phyloP scores from a whole-genome alignment of 805 yeast species.

The Kluyveromyces starmeri region DNA sequence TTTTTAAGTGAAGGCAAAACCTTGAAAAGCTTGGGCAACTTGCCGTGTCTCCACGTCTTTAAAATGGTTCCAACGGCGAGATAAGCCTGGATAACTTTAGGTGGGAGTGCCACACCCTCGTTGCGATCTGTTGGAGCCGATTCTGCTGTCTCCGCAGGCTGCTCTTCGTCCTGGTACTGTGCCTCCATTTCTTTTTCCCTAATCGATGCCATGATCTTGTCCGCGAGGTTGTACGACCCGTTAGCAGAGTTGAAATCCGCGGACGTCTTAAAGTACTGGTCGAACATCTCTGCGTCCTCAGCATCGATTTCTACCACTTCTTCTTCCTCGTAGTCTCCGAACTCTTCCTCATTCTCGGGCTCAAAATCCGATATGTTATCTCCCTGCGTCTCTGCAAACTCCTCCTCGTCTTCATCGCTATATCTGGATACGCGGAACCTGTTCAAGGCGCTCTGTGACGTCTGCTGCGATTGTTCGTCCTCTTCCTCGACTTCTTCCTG shows the following conservation, averaged over 20 bases:
- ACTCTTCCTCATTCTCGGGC: slow-evolving; percentile 35
- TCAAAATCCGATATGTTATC: slow-evolving; percentile 45
- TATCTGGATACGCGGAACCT: slow-evolving; percentile 28
- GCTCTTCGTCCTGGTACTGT: slow-evolving; percentile 9
- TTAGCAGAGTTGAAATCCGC: slow-evolving; percentile 30
- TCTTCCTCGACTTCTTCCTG: slow-evolving; percentile 82
- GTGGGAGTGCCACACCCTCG: slow-evolving; percentile 84
- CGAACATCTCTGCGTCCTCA: slow-evolving; percentile 77
- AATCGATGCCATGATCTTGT: slow-evolving; percentile 85
- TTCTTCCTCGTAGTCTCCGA: slow-evolving; percentile 42
- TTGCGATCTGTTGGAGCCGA: slow-evolving; percentile 32
- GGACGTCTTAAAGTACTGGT: slow-evolving; percentile 52
- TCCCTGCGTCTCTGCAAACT: slow-evolving; percentile 33
- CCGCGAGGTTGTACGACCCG: slow-evolving; percentile 68
- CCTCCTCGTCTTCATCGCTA: slow-evolving; percentile 47
- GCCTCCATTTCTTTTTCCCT: slow-evolving; percentile 53
- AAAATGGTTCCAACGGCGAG: slow-evolving; percentile 83
- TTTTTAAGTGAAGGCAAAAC: slow-evolving; percentile 86
- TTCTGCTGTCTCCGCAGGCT: slow-evolving; percentile 18
- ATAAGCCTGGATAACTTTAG: slow-evolving; percentile 92
- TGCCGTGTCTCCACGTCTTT: slow-evolving; percentile 88
- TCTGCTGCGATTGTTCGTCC: slow-evolving; percentile 33
- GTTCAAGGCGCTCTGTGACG: slow-evolving; percentile 24
- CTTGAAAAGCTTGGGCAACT: slow-evolving; percentile 91
- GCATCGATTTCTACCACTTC: slow-evolving; percentile 62